Evolutionary conservation across 225 moss, liverwort and hornwort genomes (phyloP), one percentile per base, ranked within the genome.

Genomic region (Lunularia cruciata): DNA sequence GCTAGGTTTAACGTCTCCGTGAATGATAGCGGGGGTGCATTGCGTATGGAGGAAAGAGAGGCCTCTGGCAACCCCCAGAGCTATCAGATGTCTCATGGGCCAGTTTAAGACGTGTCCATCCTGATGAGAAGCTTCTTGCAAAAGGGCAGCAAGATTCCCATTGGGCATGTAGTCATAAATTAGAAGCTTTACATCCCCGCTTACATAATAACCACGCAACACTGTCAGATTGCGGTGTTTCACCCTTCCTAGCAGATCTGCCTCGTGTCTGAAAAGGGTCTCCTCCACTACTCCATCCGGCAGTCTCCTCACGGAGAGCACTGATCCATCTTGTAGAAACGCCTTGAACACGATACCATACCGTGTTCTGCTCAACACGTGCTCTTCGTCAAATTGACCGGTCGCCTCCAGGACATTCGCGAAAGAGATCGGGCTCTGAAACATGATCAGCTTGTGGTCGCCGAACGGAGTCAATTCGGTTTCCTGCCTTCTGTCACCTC

Each of bases 91-190:
- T 66, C 91, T 80, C 91, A 91, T 87, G 5, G 91, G 91, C 91
- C 91, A 91, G 63, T 87, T 88, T 15, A 91, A 76, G 20, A 85
- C 88, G 67, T 91, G 88, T 35, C 91, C 88, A 34, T 87, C 88
- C 56, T 91, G 85, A 43, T 87, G 85, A 14, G 88, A 80, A 73
- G 88, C 91, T 83, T 91, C 91, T 70, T 88, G 91, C 48, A 91
- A 43, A 26, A 95, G 73, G 8, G 90, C 90, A 0, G 92, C 95
- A 5, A 95, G 80, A 75, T 88, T 92, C 23, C 90, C 92, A 68
- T 95, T 92, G 5, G 92, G 90, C 95, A 95, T 95, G 68, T 95
- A 95, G 74, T 95, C 90, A 72, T 90, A 90, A 0, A 95, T 87
- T 47, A 95, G 78, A 31, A 95, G 83, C 25, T 90, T 88, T 8